phyloP scores from a whole-genome alignment of 78 protist genomes.

The Dictyostelium firmibasis region DNA sequence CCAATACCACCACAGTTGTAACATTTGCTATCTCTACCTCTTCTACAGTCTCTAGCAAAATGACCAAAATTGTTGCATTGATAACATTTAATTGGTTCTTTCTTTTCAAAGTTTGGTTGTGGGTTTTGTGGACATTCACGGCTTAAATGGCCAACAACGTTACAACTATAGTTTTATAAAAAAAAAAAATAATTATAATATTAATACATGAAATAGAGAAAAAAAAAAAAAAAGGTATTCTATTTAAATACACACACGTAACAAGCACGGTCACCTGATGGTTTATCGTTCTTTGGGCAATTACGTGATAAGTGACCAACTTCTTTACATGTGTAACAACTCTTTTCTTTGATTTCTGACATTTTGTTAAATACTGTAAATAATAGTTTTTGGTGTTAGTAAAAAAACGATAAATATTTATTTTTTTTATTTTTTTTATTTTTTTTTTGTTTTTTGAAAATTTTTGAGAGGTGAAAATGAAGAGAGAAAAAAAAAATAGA shows the following conservation, averaged over 20 bases:
- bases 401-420: background rate
- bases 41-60: constrained; percentile 42
- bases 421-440: too few species aligned
- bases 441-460: too few species aligned
- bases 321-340: constrained; percentile 27
- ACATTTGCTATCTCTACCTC: constrained; percentile 19
- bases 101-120: background rate
- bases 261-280: background rate
- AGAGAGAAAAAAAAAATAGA: background rate
- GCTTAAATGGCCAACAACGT: constrained; percentile 22
- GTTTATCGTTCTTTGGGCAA: background rate
- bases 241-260: background rate
- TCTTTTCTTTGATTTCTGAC: constrained; percentile 14
- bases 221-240: too few species aligned
- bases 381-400: background rate
- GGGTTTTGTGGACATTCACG: constrained; percentile 64
- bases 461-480: too few species aligned
- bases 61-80: constrained; percentile 57
- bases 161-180: background rate
- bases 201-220: too few species aligned
- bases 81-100: constrained; percentile 26
- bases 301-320: constrained; percentile 36
- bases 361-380: background rate
- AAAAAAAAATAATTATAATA: background rate
- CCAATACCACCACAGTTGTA: constrained; percentile 73